A percentile compares a stretch with the other conserved stretches of the same genome.
Conservation (phyloP, 805 yeast genomes). For the Suhomyces sp. region DNA sequence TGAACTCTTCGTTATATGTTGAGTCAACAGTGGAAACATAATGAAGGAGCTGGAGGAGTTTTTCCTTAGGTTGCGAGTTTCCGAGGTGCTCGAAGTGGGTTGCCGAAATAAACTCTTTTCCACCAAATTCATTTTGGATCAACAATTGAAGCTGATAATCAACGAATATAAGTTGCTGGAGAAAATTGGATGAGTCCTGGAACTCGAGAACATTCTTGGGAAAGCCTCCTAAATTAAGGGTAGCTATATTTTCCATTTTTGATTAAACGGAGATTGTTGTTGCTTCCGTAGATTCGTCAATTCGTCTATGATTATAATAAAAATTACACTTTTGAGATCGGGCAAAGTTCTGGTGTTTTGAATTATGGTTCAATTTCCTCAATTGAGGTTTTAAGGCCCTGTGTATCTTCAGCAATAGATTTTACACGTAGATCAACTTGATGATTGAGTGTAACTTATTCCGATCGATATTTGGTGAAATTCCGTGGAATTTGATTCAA, state of each 20-base stretch:
- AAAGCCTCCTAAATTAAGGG: constrained; percentile 31
- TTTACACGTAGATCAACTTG: too few species aligned
- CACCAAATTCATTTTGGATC: constrained; percentile 29
- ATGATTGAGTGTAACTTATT: too few species aligned
- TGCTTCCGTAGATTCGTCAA: too few species aligned
- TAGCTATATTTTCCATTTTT: background rate
- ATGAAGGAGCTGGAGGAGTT: constrained; percentile 25
- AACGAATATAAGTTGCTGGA: constrained; percentile 34
- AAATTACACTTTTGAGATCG: too few species aligned
- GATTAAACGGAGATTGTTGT: too few species aligned
- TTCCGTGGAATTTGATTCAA: too few species aligned
- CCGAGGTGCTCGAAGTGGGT: constrained; percentile 8
- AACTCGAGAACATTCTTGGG: constrained; percentile 34
- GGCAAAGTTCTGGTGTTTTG: too few species aligned
- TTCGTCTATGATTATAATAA: too few species aligned
- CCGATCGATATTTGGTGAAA: too few species aligned
- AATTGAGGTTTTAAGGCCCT: too few species aligned
- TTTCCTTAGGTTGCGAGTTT: constrained; percentile 15
- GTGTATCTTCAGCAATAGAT: too few species aligned
- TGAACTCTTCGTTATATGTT: constrained; percentile 22
- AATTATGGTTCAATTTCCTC: too few species aligned
- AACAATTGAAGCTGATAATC: constrained; percentile 39
- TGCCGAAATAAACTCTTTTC: constrained; percentile 21
- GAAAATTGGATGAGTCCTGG: constrained; percentile 32
- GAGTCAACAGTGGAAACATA: constrained; percentile 26